These are phyloP conservation scores for Phytophthora rubi DNA, from an alignment of 352 stramenopile species.

Conservation along the genomic window DNA sequence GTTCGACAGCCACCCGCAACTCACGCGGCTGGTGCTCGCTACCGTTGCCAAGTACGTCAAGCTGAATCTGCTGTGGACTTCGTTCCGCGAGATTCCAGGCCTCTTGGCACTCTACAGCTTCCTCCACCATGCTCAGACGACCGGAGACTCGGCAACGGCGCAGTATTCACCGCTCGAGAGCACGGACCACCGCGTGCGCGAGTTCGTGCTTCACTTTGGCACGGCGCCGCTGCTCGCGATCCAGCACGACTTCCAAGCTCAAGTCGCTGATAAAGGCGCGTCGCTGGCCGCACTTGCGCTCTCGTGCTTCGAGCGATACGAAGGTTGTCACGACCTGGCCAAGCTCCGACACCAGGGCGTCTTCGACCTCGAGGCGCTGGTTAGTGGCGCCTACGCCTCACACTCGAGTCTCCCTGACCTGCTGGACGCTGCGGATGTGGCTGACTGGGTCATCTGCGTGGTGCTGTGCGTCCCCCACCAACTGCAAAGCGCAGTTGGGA, in stretches of 20 bases:
- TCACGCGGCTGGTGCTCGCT: conserved; percentile 60
- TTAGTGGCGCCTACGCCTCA: conserved; percentile 36
- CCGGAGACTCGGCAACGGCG: not conserved
- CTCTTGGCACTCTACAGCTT: conserved; percentile 56
- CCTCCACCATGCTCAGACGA: conserved; percentile 29
- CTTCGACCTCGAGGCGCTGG: conserved; percentile 55
- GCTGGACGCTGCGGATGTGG: conserved; percentile 22
- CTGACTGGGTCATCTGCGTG: conserved; percentile 64
- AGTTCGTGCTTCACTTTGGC: conserved; percentile 69
- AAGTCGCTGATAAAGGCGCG: conserved; percentile 32
- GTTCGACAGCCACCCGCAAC: conserved; percentile 60
- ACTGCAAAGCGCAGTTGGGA: conserved; percentile 18
- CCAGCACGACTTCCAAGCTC: conserved; percentile 61
- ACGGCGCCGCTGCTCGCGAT: conserved; percentile 62
- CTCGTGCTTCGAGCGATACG: conserved; percentile 62
- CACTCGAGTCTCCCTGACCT: conserved; percentile 35
- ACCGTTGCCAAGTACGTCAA: conserved; percentile 66
- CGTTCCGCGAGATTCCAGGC: conserved; percentile 47
- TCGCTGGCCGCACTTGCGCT: conserved; percentile 48
- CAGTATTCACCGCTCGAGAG: conserved; percentile 44
- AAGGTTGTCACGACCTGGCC: conserved; percentile 55
- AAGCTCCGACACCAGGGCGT: conserved; percentile 56
- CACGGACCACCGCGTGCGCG: conserved; percentile 46
- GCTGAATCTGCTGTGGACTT: conserved; percentile 66
- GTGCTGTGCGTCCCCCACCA: conserved; percentile 61